Conservation (phyloP, 371 early-diverging fungal species). For the Agmasoma carcini region DNA sequence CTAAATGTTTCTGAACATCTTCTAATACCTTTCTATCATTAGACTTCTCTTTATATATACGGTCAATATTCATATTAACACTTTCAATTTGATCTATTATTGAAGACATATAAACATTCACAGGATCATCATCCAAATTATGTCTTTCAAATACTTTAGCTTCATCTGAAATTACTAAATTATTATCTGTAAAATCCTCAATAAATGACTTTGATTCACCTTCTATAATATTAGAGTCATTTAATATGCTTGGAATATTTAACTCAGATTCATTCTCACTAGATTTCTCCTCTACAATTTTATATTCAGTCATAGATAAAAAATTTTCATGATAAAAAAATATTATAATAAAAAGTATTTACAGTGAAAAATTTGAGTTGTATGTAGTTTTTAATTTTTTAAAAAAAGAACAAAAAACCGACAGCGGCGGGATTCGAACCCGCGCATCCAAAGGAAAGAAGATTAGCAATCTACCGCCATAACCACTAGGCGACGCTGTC, state of each 20-base stretch:
- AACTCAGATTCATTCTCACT: neutral
- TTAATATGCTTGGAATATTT: neutral
- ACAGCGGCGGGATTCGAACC: slow-evolving; percentile 65
- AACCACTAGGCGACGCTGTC: slow-evolving; percentile 65
- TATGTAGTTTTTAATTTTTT: neutral
- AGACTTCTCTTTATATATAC: neutral
- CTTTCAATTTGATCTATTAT: slow-evolving; percentile 4
- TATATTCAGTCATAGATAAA: too few species aligned
- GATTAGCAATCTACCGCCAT: slow-evolving; percentile 68
- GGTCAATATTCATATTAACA: slow-evolving; percentile 2
- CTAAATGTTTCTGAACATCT: neutral
- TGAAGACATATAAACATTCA: slow-evolving; percentile 10
- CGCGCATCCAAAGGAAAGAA: slow-evolving; percentile 61
- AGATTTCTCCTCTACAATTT: too few species aligned
- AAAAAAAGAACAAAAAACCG: slow-evolving; percentile 49
- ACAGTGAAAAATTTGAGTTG: too few species aligned
- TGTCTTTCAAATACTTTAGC: neutral
- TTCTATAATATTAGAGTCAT: neutral
- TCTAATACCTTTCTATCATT: slow-evolving; percentile 3
- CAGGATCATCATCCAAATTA: neutral
- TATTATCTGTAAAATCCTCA: neutral
- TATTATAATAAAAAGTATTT: too few species aligned
- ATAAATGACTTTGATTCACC: neutral
- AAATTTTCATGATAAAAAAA: too few species aligned
- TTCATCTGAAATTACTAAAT: neutral